A percentile compares a stretch with the other conserved stretches of the same genome.
Evolutionary conservation across 2,329 filamentous ascomycete genomes (phyloP).

Genomic region (Alternaria sp.): DNA sequence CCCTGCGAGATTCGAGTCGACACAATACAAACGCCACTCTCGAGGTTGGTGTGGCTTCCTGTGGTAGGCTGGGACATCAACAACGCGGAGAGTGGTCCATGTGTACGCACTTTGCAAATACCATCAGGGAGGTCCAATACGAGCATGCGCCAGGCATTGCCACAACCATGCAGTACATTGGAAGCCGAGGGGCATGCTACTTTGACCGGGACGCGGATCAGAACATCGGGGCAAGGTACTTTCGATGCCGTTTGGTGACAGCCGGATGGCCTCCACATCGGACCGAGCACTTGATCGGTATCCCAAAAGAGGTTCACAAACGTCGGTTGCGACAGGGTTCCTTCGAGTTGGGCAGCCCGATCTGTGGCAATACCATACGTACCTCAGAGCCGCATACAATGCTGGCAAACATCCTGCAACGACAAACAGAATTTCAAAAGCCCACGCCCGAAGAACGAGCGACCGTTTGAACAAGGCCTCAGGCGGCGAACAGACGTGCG

Average conservation of each 20-base stretch:
- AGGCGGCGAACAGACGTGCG: conserved; percentile 25
- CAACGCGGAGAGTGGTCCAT: background rate
- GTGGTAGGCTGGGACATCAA: background rate
- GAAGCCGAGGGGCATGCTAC: background rate
- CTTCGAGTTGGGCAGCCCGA: background rate
- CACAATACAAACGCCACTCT: background rate
- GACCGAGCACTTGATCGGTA: conserved; percentile 14
- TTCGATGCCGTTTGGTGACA: conserved; percentile 7
- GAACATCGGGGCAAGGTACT: conserved; percentile 18
- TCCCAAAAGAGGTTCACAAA: background rate
- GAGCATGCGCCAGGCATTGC: background rate
- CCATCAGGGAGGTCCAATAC: background rate
- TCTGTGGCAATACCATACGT: background rate
- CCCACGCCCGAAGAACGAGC: background rate
- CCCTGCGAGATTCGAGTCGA: background rate
- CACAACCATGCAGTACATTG: background rate
- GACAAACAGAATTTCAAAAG: background rate
- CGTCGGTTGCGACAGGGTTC: background rate
- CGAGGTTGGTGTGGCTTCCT: background rate
- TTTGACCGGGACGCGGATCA: conserved; percentile 12
- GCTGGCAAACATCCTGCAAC: background rate
- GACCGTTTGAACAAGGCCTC: conserved; percentile 8
- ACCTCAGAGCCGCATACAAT: background rate
- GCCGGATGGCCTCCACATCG: conserved; percentile 16
- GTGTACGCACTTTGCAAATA: background rate